Conservation (phyloP, 371 early-diverging fungal species). For the Aphelidium insulamus region DNA sequence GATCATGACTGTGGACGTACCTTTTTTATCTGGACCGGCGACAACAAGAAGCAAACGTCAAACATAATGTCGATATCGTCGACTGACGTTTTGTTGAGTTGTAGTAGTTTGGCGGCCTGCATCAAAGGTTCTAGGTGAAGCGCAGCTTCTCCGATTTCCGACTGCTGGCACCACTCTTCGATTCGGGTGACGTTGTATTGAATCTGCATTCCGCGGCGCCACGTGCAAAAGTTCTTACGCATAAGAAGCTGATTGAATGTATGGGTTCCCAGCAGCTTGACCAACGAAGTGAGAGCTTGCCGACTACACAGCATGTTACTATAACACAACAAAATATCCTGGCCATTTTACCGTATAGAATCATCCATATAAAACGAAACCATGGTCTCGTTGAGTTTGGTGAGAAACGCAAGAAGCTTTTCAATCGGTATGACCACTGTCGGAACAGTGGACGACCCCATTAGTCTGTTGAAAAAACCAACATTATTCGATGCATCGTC, state of each 20-base stretch:
- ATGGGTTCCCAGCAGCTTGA: slow-evolving; percentile 71
- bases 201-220: slow-evolving; percentile 88
- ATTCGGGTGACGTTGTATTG: slow-evolving; percentile 88
- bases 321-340: no score
- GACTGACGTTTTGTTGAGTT: slow-evolving; percentile 72
- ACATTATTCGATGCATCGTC: slow-evolving; percentile 47
- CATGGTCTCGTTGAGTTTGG: slow-evolving; percentile 74
- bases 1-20: slow-evolving; percentile 44
- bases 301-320: slow-evolving; percentile 20
- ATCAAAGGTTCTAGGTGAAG: slow-evolving; percentile 72
- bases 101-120: slow-evolving; percentile 84
- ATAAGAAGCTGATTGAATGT: slow-evolving; percentile 88
- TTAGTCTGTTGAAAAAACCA: slow-evolving; percentile 56
- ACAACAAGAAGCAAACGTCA: slow-evolving; percentile 83
- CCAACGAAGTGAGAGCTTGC: slow-evolving; percentile 68
- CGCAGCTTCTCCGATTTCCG: slow-evolving; percentile 65
- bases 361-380: slow-evolving; percentile 81
- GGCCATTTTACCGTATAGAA: no score
- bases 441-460: slow-evolving; percentile 40
- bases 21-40: slow-evolving; percentile 84
- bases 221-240: slow-evolving; percentile 64
- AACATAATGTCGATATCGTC: slow-evolving; percentile 84
- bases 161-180: slow-evolving; percentile 93
- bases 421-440: slow-evolving; percentile 70
- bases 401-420: slow-evolving; percentile 70